Base-by-base conservation (phyloP, 345 rosid species). In the Erucastrum elatum region DNA sequence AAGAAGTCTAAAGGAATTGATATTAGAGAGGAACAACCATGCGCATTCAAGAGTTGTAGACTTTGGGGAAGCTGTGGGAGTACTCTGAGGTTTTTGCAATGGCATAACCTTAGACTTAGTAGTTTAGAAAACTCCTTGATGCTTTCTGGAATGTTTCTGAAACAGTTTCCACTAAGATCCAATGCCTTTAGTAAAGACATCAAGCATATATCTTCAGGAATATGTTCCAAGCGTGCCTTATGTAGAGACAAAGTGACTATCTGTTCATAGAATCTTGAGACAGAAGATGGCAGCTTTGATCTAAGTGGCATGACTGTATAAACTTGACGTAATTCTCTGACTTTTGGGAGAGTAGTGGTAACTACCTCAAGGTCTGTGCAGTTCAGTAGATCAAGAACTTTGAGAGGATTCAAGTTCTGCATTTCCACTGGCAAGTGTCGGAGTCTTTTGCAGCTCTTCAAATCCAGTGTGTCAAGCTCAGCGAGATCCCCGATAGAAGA, bases 341-440 rank as follows among this genome's bases (percentile, higher is more conserved):
- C 75, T 13, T 58, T 1, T 37, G 75, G 75, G 5, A 71, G 26
- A 1, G 26, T 17, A 1, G n/a, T 21, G 1, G 4, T 56, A 10
- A 9, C 4, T 21, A 35, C 9, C 60, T 59, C 2, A 12, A 72
- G 68, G 6, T 39, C 11, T 15, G 68, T 29, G 76, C 76, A 72
- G 76, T 4, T 13, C 7, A 66, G 30, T 3, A 72, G 41, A 71
- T 71, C 75, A 59, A 71, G 75, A 58, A 37, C 1, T 8, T 71
- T 11, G 35, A 71, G 75, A 53, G 76, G 68, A 41, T 72, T 72
- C 60, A 72, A 12, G 61, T 72, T 41, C 7, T 30, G 5, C 63
- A 58, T 58, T 58, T 25, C 63, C 31, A 10, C 30, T 9, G 63
- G 63, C 63, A 58, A 58, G 63, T 3, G 2, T 30, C 2, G 41